phyloP scores from a whole-genome alignment of 23 red algal species.

The Chondrus crispus region DNA sequence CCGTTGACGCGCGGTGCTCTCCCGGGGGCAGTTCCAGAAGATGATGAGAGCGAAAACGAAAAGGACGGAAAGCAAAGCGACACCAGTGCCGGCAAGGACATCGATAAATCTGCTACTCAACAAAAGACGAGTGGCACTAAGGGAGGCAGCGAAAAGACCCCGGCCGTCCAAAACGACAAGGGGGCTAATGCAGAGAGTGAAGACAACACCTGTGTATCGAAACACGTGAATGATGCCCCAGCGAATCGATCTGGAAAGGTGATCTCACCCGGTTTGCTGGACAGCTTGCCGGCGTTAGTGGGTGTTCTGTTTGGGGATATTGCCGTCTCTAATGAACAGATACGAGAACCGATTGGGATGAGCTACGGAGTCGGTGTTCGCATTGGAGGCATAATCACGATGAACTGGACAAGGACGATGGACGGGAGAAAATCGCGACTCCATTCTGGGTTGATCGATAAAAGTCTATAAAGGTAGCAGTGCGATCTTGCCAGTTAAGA shows the following conservation, averaged over 20 bases:
- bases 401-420: slow-evolving; percentile 42
- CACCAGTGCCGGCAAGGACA: no score
- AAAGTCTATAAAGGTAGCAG: slow-evolving; percentile 21
- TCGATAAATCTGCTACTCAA: no score
- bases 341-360: slow-evolving; percentile 21
- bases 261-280: background rate
- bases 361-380: slow-evolving; percentile 53
- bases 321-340: background rate
- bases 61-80: background rate
- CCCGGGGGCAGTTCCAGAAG: background rate
- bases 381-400: slow-evolving; percentile 40
- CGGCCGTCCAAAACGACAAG: background rate
- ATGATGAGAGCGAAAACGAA: background rate
- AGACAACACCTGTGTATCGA: no score
- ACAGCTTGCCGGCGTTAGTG: slow-evolving; percentile 37
- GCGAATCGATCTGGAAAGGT: no score
- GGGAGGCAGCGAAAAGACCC: background rate
- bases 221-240: no score
- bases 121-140: no score
- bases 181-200: background rate
- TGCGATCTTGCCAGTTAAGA: no score
- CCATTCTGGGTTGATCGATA: slow-evolving; percentile 52
- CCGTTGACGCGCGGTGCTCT: no score
- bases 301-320: slow-evolving; percentile 61
- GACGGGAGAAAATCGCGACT: slow-evolving; percentile 20